phyloP scores from a whole-genome alignment of 805 yeast genomes.

The Naumovozyma dairenensis region DNA sequence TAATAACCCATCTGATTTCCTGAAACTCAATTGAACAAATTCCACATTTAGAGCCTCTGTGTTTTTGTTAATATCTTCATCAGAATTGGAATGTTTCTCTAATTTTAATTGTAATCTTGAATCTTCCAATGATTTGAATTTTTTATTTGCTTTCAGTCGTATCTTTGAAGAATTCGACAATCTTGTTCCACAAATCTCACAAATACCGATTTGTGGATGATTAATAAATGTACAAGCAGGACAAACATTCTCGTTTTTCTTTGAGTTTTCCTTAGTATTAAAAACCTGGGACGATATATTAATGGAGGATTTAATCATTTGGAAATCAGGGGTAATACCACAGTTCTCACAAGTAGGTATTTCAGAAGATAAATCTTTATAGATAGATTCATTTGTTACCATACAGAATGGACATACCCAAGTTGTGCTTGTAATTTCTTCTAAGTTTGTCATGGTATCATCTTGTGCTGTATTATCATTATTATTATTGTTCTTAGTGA shows the following conservation, averaged over 20 bases:
- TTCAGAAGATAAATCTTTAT: conserved; percentile 12
- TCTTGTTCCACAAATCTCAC: conserved; percentile 81
- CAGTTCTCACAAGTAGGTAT: conserved; percentile 49
- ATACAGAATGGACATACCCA: conserved; percentile 90
- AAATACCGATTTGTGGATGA: conserved; percentile 63
- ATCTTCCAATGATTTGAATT: conserved; percentile 23
- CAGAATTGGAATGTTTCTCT: conserved; percentile 24
- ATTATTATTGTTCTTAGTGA: conserved; percentile 8
- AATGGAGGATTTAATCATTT: conserved; percentile 28
- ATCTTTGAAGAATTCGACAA: no score
- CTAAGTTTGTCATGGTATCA: no score
- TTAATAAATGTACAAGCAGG: conserved; percentile 70
- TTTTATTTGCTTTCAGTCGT: conserved; percentile 9
- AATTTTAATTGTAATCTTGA: conserved; percentile 24
- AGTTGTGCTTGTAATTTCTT: no score
- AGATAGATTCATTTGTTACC: conserved; percentile 26
- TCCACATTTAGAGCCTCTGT: conserved; percentile 1
- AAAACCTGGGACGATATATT: conserved; percentile 4
- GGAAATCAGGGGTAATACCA: conserved; percentile 43
- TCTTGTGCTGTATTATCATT: not conserved
- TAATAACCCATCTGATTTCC: conserved; percentile 53
- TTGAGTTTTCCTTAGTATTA: not conserved
- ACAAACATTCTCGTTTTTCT: conserved; percentile 28
- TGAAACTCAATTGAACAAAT: conserved; percentile 61
- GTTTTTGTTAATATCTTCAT: not conserved